These are phyloP conservation scores for Kwoniella dejecticola DNA, from an alignment of 768 basidiomycete genomes.

Conservation along the genomic window DNA sequence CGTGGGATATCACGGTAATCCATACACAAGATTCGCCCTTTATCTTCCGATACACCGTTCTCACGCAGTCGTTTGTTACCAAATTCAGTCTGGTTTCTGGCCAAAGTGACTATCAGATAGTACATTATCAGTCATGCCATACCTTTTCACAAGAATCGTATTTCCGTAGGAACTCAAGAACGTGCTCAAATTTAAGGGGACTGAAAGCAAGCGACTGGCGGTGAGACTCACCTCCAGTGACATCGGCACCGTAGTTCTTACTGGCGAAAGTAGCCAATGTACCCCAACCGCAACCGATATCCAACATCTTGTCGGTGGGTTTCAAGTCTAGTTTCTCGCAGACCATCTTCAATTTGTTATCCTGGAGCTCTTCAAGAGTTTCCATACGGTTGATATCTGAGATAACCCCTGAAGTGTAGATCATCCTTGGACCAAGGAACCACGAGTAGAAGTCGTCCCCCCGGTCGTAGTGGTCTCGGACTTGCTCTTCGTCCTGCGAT, in stretches of 20 bases:
- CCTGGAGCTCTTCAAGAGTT: conserved; percentile 90
- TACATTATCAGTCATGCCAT: neutral
- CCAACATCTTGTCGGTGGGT: conserved; percentile 68
- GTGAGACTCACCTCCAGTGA: conserved; percentile 72
- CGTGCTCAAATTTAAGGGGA: no score
- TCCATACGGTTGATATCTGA: conserved; percentile 69
- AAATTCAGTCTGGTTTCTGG: conserved; percentile 85
- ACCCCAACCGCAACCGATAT: conserved; percentile 79
- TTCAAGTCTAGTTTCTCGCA: conserved; percentile 91
- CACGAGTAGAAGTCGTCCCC: conserved; percentile 96
- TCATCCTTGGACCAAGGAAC: conserved; percentile 62
- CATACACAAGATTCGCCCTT: conserved; percentile 86
- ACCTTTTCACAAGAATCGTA: neutral
- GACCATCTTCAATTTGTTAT: conserved; percentile 94
- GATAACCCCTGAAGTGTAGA: conserved; percentile 94
- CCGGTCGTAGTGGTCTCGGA: conserved; percentile 93
- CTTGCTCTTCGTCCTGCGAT: conserved; percentile 89
- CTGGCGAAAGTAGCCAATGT: conserved; percentile 91
- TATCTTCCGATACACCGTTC: conserved; percentile 72
- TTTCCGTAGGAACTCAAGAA: no score
- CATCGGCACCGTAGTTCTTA: conserved; percentile 96
- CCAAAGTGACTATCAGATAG: conserved; percentile 82
- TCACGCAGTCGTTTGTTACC: conserved; percentile 81
- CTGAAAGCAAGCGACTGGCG: no score
- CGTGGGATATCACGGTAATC: conserved; percentile 90